A percentile compares a stretch with the other conserved stretches of the same genome.
These are phyloP conservation scores for Fusarium zealandicum DNA, from an alignment of 2,329 filamentous ascomycete genomes.

Conservation along the genomic window DNA sequence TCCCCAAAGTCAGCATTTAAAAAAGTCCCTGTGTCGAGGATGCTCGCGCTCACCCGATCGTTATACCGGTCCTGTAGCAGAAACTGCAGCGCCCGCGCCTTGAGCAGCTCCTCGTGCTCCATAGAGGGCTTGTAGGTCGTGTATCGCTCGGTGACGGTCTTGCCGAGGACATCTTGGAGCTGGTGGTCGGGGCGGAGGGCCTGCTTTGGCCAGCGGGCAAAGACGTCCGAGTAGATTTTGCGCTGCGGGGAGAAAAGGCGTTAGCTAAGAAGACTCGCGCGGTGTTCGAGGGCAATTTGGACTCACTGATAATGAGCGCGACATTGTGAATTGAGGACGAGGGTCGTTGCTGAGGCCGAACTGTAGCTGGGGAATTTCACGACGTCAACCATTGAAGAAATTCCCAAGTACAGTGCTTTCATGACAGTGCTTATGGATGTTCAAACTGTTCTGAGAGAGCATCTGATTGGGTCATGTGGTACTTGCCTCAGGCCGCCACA, in stretches of 20 bases:
- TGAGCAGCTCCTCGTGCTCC: conserved; percentile 60
- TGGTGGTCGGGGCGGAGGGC: conserved; percentile 68
- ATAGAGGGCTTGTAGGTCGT: conserved; percentile 42
- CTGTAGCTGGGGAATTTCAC: conserved; percentile 18
- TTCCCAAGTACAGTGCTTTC: conserved; percentile 28
- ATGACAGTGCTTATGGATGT: neutral
- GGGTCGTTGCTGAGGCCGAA: conserved; percentile 10
- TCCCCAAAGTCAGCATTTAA: conserved; percentile 13
- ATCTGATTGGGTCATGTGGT: conserved; percentile 31
- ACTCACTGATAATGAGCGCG: conserved; percentile 45
- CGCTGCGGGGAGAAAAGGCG: conserved; percentile 34
- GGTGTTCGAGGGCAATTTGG: neutral
- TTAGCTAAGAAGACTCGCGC: neutral
- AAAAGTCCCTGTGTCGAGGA: neutral
- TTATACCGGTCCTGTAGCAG: conserved; percentile 67
- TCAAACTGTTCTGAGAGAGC: conserved; percentile 10
- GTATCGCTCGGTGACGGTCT: conserved; percentile 48
- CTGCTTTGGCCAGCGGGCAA: conserved; percentile 69
- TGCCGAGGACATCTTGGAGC: conserved; percentile 62
- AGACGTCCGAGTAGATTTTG: conserved; percentile 49
- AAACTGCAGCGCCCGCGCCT: conserved; percentile 66
- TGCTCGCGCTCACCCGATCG: conserved; percentile 54
- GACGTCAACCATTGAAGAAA: conserved; percentile 42
- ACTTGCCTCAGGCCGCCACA: conserved; percentile 30
- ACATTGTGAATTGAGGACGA: conserved; percentile 42